Evolutionary conservation across 2,329 filamentous ascomycete species (phyloP).

Genomic region (Paracorniculantispora psalliotae): DNA sequence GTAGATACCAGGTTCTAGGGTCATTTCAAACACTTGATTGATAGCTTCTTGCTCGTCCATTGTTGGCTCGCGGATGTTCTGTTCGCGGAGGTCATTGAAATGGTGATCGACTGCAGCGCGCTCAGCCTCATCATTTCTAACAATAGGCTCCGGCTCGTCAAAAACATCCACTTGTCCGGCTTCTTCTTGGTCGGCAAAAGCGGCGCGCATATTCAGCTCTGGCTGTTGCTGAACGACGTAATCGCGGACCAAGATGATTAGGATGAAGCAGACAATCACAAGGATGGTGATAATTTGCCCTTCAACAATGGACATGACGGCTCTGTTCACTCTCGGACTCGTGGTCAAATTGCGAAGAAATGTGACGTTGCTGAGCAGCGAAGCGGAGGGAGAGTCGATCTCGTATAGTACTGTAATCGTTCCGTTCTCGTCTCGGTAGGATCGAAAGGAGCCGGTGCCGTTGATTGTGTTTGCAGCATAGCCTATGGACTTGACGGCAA

Average conservation of each 20-base stretch:
- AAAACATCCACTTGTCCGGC: conserved; percentile 20
- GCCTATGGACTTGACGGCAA: background rate
- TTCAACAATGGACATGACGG: conserved; percentile 78
- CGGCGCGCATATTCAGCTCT: conserved; percentile 74
- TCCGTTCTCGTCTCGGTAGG: conserved; percentile 9
- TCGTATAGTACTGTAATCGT: conserved; percentile 4
- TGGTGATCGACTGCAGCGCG: background rate
- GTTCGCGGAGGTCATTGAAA: background rate
- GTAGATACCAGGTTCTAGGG: background rate
- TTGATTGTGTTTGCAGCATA: background rate
- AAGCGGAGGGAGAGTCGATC: conserved; percentile 18
- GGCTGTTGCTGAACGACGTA: conserved; percentile 99
- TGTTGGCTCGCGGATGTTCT: background rate
- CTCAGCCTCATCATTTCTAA: background rate
- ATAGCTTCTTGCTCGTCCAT: conserved; percentile 2
- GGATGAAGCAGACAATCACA: conserved; percentile 88
- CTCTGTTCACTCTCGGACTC: conserved; percentile 67
- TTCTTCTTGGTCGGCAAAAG: conserved; percentile 43
- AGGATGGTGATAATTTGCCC: conserved; percentile 90
- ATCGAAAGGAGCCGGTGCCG: background rate
- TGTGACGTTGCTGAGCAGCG: conserved; percentile 52
- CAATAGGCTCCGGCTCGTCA: background rate
- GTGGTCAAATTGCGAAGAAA: conserved; percentile 60
- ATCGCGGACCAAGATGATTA: conserved; percentile 94
- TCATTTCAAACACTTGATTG: background rate